Conservation (phyloP, 768 basidiomycete genomes). For the Calocybe cyanea region DNA sequence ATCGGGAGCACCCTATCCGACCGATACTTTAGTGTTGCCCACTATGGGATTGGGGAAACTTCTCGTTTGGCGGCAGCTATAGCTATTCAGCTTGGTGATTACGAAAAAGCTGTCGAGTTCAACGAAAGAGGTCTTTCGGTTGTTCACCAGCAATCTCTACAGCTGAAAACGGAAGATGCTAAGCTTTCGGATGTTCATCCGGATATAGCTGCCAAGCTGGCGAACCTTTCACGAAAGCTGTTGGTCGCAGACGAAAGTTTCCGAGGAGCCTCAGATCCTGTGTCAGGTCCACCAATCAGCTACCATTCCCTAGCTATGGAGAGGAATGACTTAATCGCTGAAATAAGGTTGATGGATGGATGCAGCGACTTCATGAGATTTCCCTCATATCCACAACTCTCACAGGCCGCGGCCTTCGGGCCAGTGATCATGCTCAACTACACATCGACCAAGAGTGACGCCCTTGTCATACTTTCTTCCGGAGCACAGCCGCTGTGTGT, state of each 20-base stretch:
- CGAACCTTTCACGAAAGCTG: conserved; percentile 1
- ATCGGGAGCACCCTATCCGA: neutral
- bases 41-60: neutral
- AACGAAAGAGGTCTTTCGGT: conserved; percentile 8
- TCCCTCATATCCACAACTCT: conserved; percentile 21
- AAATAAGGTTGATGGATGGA: conserved; percentile 18
- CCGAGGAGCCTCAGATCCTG: too few species aligned
- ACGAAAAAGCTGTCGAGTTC: conserved; percentile 6
- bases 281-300: neutral
- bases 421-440: conserved; percentile 34
- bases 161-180: neutral
- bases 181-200: neutral
- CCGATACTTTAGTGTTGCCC: neutral
- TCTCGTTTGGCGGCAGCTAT: neutral
- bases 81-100: conserved; percentile 3
- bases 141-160: conserved; percentile 5
- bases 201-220: neutral
- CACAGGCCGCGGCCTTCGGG: conserved; percentile 23
- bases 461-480: conserved; percentile 7
- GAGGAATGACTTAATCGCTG: conserved; percentile 13
- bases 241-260: neutral
- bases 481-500: neutral
- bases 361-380: too few species aligned
- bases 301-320: conserved; percentile 1
- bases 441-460: conserved; percentile 16